A percentile compares a stretch with the other conserved stretches of the same genome.
Evolutionary conservation across 495 filamentous ascomycete genomes (phyloP).

Genomic region (Penicillium lagena): DNA sequence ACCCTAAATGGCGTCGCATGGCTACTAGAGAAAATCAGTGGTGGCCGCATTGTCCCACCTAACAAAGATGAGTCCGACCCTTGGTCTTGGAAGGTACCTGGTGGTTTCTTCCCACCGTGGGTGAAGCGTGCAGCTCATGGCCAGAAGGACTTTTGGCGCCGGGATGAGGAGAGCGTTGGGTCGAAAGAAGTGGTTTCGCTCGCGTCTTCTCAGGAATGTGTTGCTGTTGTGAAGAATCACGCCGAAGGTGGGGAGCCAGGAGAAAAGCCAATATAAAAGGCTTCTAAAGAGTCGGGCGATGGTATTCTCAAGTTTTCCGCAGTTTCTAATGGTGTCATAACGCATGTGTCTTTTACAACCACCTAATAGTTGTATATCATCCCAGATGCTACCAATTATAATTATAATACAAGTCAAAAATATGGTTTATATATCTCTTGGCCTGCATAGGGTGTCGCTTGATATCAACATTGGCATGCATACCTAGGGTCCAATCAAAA

Average conservation of each 20-base stretch:
- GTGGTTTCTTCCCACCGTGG: slow-evolving; percentile 67
- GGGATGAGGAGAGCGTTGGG: slow-evolving; percentile 23
- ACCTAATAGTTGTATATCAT: too few relatives aligned
- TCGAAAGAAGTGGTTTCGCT: slow-evolving; percentile 8
- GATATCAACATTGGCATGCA: too few relatives aligned
- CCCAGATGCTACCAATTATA: too few relatives aligned
- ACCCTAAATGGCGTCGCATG: slow-evolving; percentile 59
- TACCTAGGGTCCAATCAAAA: too few relatives aligned
- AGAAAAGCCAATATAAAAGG: background rate
- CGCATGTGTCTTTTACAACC: too few relatives aligned
- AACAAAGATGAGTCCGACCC: slow-evolving; percentile 67
- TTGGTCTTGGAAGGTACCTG: slow-evolving; percentile 64
- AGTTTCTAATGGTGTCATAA: too few relatives aligned
- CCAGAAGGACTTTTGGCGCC: slow-evolving; percentile 62
- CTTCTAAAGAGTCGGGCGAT: background rate
- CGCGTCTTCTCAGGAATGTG: slow-evolving; percentile 8
- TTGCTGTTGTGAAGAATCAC: slow-evolving; percentile 8
- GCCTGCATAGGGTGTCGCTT: too few relatives aligned
- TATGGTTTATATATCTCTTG: too few relatives aligned
- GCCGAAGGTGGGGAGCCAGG: background rate
- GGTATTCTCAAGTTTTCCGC: background rate
- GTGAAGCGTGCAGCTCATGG: slow-evolving; percentile 51
- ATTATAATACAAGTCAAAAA: too few relatives aligned
- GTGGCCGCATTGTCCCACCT: slow-evolving; percentile 62
- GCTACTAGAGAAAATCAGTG: slow-evolving; percentile 55